Evolutionary conservation across 768 basidiomycete genomes (phyloP).

Genomic region (Lactarius sp.): DNA sequence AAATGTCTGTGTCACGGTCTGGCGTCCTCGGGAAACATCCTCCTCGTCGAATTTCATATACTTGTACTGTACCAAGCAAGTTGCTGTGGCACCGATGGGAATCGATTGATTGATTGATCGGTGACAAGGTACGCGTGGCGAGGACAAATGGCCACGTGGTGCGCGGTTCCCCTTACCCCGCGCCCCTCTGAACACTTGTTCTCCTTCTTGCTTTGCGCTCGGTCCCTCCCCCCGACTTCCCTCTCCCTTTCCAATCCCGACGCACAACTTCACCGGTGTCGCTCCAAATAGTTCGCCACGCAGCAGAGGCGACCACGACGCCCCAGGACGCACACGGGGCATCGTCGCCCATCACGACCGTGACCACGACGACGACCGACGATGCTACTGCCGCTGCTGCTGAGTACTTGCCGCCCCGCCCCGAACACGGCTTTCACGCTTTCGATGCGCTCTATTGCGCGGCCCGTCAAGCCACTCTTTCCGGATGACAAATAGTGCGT

Average conservation of each 20-base stretch:
- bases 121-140: too few species aligned
- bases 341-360: not conserved
- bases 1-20: too few species aligned
- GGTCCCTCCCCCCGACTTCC: not conserved
- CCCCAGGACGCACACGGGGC: not conserved
- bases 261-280: not conserved
- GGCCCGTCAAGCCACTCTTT: slow-evolving; percentile 59
- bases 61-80: too few species aligned
- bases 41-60: too few species aligned
- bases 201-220: not conserved
- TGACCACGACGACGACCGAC: slow-evolving; percentile 17
- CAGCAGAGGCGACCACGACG: not conserved
- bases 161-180: too few species aligned
- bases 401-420: slow-evolving; percentile 51
- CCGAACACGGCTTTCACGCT: slow-evolving; percentile 75
- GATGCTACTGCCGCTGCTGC: slow-evolving; percentile 7
- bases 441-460: slow-evolving; percentile 53
- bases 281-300: slow-evolving; percentile 1
- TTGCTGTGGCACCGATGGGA: too few species aligned
- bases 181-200: too few species aligned
- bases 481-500: slow-evolving; percentile 75
- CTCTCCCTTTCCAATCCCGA: not conserved
- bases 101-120: too few species aligned
- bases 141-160: too few species aligned
- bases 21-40: too few species aligned